Evolutionary conservation across 1,139 yeast genomes (phyloP).

Genomic region (Geotrichum europaeum): DNA sequence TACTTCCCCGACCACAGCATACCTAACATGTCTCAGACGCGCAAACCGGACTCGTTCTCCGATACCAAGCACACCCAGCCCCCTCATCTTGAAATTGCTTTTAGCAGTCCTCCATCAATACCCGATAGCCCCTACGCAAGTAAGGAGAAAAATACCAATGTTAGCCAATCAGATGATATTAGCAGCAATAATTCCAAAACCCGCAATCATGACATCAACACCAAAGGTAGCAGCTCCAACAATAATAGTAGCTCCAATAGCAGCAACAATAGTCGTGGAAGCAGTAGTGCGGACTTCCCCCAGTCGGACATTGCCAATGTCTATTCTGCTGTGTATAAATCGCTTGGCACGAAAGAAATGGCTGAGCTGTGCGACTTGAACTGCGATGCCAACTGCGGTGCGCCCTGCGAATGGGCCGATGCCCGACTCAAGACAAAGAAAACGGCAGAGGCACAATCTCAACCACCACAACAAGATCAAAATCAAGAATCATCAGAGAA

Average conservation of each 20-base stretch:
- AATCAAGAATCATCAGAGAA: neutral
- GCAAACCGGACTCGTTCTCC: neutral
- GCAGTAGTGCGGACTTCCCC: neutral
- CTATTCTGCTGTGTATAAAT: neutral
- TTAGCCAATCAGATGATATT: neutral
- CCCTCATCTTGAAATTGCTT: neutral
- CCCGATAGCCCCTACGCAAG: neutral
- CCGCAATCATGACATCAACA: neutral
- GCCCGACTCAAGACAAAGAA: neutral
- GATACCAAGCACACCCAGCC: neutral
- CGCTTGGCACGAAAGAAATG: conserved; percentile 11
- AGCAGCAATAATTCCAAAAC: too few species aligned
- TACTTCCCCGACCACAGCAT: neutral
- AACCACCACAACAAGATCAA: neutral
- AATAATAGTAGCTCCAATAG: neutral
- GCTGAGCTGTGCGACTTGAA: conserved; percentile 12
- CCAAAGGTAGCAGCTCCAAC: neutral
- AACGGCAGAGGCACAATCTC: neutral
- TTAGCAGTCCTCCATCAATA: neutral
- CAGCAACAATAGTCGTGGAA: neutral
- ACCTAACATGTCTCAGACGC: neutral
- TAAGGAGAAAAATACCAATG: neutral
- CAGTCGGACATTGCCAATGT: neutral
- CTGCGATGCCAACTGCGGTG: conserved; percentile 13
- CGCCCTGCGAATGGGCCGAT: conserved; percentile 15